phyloP scores from a whole-genome alignment of 192 early-diverging fungal species.

The Entophlyctis luteolus region DNA sequence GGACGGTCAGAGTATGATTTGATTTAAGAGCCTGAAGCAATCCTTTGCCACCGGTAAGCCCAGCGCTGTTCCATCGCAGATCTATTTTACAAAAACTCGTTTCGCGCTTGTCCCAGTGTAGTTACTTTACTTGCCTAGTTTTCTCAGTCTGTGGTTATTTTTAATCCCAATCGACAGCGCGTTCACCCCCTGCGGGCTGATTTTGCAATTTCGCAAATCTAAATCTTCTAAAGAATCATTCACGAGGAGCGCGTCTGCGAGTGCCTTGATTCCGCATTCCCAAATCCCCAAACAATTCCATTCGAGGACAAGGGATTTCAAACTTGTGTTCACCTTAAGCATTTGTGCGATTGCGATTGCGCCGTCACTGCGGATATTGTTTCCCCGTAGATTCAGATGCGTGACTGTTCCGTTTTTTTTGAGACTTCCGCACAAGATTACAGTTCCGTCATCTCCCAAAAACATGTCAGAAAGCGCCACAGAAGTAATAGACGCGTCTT shows the following conservation, averaged over 20 bases:
- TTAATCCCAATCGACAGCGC: slow-evolving; percentile 41
- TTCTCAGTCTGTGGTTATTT: slow-evolving; percentile 42
- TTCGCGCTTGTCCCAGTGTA: neutral
- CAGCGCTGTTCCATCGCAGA: slow-evolving; percentile 57
- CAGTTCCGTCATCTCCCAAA: slow-evolving; percentile 54
- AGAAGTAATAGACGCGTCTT: slow-evolving; percentile 33
- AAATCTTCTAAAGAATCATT: slow-evolving; percentile 47
- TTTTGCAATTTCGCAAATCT: slow-evolving; percentile 59
- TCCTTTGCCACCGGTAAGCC: slow-evolving; percentile 46
- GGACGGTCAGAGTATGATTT: slow-evolving; percentile 40
- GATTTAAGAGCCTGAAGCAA: slow-evolving; percentile 48
- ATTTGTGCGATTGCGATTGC: slow-evolving; percentile 54
- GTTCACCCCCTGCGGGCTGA: slow-evolving; percentile 46
- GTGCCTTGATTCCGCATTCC: slow-evolving; percentile 47
- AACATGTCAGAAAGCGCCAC: slow-evolving; percentile 50
- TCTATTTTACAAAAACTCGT: slow-evolving; percentile 28
- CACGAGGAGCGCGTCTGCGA: slow-evolving; percentile 52
- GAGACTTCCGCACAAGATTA: slow-evolving; percentile 46
- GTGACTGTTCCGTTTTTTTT: slow-evolving; percentile 48
- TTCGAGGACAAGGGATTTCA: slow-evolving; percentile 50
- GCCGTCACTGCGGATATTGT: slow-evolving; percentile 57
- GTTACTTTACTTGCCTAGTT: slow-evolving; percentile 44
- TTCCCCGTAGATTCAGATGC: slow-evolving; percentile 50
- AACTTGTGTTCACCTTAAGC: slow-evolving; percentile 49
- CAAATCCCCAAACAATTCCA: slow-evolving; percentile 65